A percentile compares a stretch with the other conserved stretches of the same genome.
Conservation (phyloP, 345 rosid species). For the Syzygium jambos region DNA sequence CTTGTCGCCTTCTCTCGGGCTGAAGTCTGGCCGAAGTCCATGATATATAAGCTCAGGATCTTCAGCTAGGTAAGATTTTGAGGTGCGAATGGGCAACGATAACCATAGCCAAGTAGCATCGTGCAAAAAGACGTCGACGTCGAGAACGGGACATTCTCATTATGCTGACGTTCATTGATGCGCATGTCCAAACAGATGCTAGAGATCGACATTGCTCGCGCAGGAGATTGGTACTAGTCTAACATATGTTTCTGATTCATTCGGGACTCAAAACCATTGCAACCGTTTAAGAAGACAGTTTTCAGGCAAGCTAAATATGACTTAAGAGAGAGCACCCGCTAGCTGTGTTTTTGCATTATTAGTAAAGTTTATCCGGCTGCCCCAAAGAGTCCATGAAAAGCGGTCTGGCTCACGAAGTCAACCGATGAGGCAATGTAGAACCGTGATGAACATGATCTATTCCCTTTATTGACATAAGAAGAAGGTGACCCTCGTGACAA, state of each 20-base stretch:
- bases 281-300: neutral
- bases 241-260: too few species aligned
- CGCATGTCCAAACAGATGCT: neutral
- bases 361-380: too few species aligned
- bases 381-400: neutral
- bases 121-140: neutral
- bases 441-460: neutral
- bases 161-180: neutral
- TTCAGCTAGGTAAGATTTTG: neutral
- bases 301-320: neutral
- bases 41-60: neutral
- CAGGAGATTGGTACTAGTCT: neutral
- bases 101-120: neutral
- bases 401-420: neutral
- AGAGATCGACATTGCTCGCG: neutral
- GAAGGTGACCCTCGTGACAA: neutral
- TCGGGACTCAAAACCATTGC: neutral
- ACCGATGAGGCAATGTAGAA: neutral
- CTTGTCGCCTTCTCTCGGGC: neutral
- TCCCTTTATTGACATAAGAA: neutral
- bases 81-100: neutral
- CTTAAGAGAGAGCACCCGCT: too few species aligned
- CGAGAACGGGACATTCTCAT: neutral
- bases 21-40: neutral
- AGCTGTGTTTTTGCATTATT: too few species aligned